phyloP scores from a whole-genome alignment of 2,329 filamentous ascomycete species.

The Aspergillus sclerotialis region DNA sequence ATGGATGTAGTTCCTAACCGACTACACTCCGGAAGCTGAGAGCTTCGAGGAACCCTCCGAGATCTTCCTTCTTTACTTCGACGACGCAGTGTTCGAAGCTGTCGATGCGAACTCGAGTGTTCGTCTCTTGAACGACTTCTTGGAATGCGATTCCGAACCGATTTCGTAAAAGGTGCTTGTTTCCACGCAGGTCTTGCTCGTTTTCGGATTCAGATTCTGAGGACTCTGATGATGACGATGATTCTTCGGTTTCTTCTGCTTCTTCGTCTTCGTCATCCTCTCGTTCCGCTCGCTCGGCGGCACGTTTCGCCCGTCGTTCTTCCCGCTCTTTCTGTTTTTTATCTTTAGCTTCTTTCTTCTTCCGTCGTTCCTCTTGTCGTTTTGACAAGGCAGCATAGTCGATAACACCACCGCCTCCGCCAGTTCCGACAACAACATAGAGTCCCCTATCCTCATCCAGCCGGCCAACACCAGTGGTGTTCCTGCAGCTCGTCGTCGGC shows the following conservation, averaged over 20 bases:
- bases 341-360: constrained; percentile 57
- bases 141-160: constrained; percentile 93
- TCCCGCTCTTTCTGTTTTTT: constrained; percentile 57
- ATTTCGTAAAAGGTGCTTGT: constrained; percentile 70
- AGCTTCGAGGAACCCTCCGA: constrained; percentile 82
- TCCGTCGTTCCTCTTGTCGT: constrained; percentile 56
- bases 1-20: constrained; percentile 31
- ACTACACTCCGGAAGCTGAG: constrained; percentile 86
- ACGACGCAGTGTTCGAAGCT: constrained; percentile 97
- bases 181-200: constrained; percentile 47
- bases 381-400: constrained; percentile 61
- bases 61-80: constrained; percentile 93
- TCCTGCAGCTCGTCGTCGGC: constrained; percentile 41
- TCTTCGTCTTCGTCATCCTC: constrained; percentile 54
- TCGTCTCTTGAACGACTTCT: constrained; percentile 87
- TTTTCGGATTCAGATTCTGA: constrained; percentile 50
- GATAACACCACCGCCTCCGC: constrained; percentile 71
- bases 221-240: constrained; percentile 19
- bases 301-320: constrained; percentile 56
- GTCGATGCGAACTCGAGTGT: constrained; percentile 81
- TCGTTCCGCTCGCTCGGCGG: constrained; percentile 42
- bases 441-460: constrained; percentile 80
- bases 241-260: constrained; percentile 57
- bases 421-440: constrained; percentile 89
- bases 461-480: constrained; percentile 86